Percentiles rank a stretch among this genome's conserved stretches.
These are phyloP conservation scores for Rhazya stricta DNA, from an alignment of 257 asterid genomes.

Conservation along the genomic window DNA sequence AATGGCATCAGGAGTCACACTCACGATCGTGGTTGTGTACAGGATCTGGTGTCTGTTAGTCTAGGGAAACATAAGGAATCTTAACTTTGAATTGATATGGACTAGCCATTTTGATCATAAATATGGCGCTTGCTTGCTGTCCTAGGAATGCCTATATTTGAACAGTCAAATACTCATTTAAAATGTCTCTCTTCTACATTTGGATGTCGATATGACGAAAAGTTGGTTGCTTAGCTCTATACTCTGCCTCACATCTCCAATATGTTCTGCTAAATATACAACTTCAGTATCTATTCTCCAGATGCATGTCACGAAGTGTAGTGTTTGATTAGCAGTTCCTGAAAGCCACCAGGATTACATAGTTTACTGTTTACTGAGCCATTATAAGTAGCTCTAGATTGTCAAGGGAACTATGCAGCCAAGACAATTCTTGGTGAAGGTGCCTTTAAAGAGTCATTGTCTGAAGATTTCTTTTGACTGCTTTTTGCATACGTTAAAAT, in stretches of 20 bases:
- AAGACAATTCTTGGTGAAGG: not conserved
- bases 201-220: slow-evolving; percentile 1
- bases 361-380: not conserved
- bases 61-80: not conserved
- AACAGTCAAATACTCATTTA: not conserved
- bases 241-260: not conserved
- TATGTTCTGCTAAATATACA: not conserved
- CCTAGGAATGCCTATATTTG: not conserved
- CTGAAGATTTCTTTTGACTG: slow-evolving; percentile 3
- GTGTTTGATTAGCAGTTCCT: not conserved
- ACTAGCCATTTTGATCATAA: not conserved
- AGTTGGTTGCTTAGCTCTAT: not conserved
- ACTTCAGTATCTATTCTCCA: not conserved
- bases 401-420: not conserved
- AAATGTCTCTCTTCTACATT: not conserved
- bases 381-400: not conserved
- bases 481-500: slow-evolving; percentile 3
- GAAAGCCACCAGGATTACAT: not conserved
- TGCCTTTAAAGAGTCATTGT: not conserved
- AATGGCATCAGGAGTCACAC: not conserved
- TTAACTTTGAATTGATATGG: not conserved
- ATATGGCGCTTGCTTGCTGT: not conserved
- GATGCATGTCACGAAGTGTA: not conserved
- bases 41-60: not conserved
- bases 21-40: not conserved